phyloP scores from a whole-genome alignment of 805 yeast genomes.

The Cyberlindnera mycetangii region DNA sequence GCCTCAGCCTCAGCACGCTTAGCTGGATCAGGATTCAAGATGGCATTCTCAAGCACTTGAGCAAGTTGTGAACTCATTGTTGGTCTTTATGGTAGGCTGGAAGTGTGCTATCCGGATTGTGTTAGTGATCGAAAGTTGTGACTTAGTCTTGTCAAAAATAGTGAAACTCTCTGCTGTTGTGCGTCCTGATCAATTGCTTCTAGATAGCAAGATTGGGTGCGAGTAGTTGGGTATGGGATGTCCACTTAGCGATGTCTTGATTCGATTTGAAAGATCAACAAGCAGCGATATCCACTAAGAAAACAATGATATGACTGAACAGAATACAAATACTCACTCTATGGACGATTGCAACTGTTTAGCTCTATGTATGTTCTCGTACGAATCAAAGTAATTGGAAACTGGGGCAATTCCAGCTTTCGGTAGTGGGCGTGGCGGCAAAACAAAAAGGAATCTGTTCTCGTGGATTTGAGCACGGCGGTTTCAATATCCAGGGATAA shows the following conservation, averaged over 20 bases:
- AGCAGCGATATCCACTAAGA: not conserved
- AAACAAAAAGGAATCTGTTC: not conserved
- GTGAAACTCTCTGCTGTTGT: not conserved
- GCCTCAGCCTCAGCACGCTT: slow-evolving; percentile 76
- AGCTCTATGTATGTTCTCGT: not conserved
- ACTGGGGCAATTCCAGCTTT: not conserved
- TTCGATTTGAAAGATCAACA: no score
- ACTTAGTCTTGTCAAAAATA: not conserved
- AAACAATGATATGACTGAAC: not conserved
- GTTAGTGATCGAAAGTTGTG: not conserved
- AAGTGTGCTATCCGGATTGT: not conserved
- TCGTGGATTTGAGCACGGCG: not conserved
- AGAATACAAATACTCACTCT: not conserved
- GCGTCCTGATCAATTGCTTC: not conserved
- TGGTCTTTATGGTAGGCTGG: not conserved
- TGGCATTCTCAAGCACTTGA: slow-evolving; percentile 73
- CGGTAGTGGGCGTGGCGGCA: not conserved
- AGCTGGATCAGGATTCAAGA: slow-evolving; percentile 61
- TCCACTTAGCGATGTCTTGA: no score
- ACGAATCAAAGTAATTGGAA: not conserved
- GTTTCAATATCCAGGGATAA: not conserved
- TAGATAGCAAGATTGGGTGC: no score
- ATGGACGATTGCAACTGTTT: not conserved
- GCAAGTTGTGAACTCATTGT: slow-evolving; percentile 14
- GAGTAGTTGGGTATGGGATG: no score